phyloP scores from a whole-genome alignment of 805 yeast species.

The Monosporozyma servazzii region DNA sequence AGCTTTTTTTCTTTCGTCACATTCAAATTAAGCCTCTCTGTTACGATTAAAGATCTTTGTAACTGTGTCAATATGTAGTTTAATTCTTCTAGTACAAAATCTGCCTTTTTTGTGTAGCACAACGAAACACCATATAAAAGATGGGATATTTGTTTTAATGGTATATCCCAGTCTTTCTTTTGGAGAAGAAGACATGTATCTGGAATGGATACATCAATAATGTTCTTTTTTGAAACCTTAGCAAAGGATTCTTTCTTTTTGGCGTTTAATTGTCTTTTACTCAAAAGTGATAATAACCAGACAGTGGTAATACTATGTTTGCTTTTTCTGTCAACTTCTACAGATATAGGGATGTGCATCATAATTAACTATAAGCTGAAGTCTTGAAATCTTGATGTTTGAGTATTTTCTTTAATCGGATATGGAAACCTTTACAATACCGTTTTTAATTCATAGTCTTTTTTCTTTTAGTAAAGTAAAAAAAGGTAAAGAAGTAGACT shows the following conservation, averaged over 20 bases:
- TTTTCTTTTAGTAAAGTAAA: too few species aligned
- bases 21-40: background rate
- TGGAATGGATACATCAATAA: slow-evolving; percentile 26
- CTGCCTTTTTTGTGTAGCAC: slow-evolving; percentile 27
- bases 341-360: background rate
- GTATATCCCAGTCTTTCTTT: slow-evolving; percentile 11
- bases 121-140: slow-evolving; percentile 27
- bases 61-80: slow-evolving; percentile 16
- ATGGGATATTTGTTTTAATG: slow-evolving; percentile 24
- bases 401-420: too few species aligned
- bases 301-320: slow-evolving; percentile 20
- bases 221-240: slow-evolving; percentile 23
- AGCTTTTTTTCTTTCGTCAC: background rate
- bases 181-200: slow-evolving; percentile 22
- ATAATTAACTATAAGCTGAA: background rate
- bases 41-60: slow-evolving; percentile 7
- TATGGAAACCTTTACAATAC: too few species aligned
- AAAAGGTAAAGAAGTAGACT: too few species aligned
- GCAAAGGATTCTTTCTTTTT: background rate
- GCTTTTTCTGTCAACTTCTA: background rate
- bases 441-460: too few species aligned
- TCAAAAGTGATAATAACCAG: slow-evolving; percentile 27
- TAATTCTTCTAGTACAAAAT: slow-evolving; percentile 24
- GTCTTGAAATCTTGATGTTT: too few species aligned
- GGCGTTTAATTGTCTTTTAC: slow-evolving; percentile 4